phyloP scores from a whole-genome alignment of 2,329 filamentous ascomycete genomes.

The Colletotrichum nymphaeae region DNA sequence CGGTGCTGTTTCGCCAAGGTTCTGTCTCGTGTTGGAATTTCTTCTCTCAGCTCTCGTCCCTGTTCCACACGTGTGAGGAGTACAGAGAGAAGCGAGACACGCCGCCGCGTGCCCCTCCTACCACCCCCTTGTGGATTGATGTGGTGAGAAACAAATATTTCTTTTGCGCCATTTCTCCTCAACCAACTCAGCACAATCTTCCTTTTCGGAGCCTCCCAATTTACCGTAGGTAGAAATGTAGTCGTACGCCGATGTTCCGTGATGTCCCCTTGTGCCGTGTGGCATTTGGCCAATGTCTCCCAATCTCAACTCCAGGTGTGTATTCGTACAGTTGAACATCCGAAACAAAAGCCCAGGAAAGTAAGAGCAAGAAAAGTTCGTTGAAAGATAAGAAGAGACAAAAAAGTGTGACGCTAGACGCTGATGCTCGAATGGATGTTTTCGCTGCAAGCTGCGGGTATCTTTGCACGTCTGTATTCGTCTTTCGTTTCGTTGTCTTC shows the following conservation, averaged over 20 bases:
- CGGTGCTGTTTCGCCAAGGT: slow-evolving; percentile 30
- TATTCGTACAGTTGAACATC: slow-evolving; percentile 35
- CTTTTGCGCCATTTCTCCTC: slow-evolving; percentile 9
- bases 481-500: background rate
- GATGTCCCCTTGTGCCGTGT: slow-evolving; percentile 32
- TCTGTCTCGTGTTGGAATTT: slow-evolving; percentile 31
- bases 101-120: background rate
- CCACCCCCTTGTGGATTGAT: background rate
- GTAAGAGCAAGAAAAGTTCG: background rate
- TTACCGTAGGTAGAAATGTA: slow-evolving; percentile 32
- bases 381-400: background rate
- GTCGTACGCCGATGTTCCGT: slow-evolving; percentile 35
- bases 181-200: slow-evolving; percentile 8
- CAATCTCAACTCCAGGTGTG: slow-evolving; percentile 33
- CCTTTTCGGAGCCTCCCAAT: background rate
- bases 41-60: slow-evolving; percentile 32
- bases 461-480: background rate
- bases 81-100: background rate
- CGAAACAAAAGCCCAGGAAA: slow-evolving; percentile 12
- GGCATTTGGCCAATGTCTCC: slow-evolving; percentile 33
- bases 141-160: slow-evolving; percentile 1
- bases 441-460: slow-evolving; percentile 12
- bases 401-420: slow-evolving; percentile 27
- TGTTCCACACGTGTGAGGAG: slow-evolving; percentile 13
- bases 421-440: slow-evolving; percentile 18